Base-by-base conservation (phyloP, 2,329 filamentous ascomycete species). In the Chrysoporthe deuterocubensis region DNA sequence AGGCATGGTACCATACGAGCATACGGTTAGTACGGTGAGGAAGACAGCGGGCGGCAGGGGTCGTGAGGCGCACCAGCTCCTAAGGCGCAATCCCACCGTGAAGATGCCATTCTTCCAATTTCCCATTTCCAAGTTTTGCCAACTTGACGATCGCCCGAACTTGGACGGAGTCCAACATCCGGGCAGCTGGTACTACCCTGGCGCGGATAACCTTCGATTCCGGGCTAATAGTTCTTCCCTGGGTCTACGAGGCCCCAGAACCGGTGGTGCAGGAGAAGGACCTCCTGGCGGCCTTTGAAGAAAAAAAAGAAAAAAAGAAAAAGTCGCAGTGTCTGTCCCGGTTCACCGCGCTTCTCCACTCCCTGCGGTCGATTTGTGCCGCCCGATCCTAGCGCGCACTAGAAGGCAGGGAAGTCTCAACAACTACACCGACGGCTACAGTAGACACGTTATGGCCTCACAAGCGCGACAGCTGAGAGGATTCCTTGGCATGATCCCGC, bases 71-170 rank as follows among this genome's bases (percentile, higher is more conserved):
- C 50, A 54, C 50, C 50, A 26, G 48, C 48, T 52, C 26, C 11
- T 21, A 13, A 32, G 50, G 21, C 50, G 26, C 57, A 40, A 60
- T 62, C 61, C 65, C 64, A 56, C 67, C n/a, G 37, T 43, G 18
- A 67, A 65, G 57, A 69, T 65, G 68, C 68, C 50, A 69, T 69
- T 67, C 64, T 64, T 43, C 60, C 65, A 69, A 69, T 69, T 69
- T 69, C 68, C 68, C 65, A 65, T 69, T 69, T 34, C 65, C 68
- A 69, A 67, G 68, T 67, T 69, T 65, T 42, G 58, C 56, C 62
- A 62, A 46, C 57, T 42, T 44, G 52, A 42, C 56, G 58, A 68
- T 65, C 62, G 62, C 66, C 64, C 44, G 56, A 40, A 42, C 66
- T 62, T 48, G 26, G 50, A 54, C 32, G 64, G 66, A 48, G 56